Conservation (phyloP, 495 filamentous ascomycete genomes). For the Podospora anserina region DNA sequence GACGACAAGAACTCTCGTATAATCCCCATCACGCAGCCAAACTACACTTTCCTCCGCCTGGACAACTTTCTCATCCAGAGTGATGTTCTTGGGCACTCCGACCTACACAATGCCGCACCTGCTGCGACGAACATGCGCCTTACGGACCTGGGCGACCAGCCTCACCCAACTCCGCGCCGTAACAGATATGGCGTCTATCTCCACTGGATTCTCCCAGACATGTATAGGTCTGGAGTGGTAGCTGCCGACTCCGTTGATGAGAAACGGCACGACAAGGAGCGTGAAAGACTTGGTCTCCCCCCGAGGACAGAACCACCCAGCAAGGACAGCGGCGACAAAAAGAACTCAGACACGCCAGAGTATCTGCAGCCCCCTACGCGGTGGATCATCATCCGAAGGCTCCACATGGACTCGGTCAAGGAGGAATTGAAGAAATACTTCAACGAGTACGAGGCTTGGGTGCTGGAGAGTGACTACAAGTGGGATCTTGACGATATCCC, state of each 20-base stretch:
- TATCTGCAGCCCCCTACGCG: slow-evolving; percentile 38
- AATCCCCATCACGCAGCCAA: no score
- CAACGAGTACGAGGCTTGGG: slow-evolving; percentile 33
- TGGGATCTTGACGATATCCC: slow-evolving; percentile 30
- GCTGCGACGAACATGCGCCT: slow-evolving; percentile 41
- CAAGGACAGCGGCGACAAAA: neutral
- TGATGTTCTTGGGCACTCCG: slow-evolving; percentile 44
- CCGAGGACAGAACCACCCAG: no score
- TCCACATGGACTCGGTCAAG: slow-evolving; percentile 21
- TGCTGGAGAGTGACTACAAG: slow-evolving; percentile 48
- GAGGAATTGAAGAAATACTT: slow-evolving; percentile 16
- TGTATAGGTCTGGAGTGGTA: slow-evolving; percentile 38
- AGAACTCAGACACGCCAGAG: slow-evolving; percentile 16
- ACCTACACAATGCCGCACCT: slow-evolving; percentile 42
- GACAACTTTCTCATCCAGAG: slow-evolving; percentile 28
- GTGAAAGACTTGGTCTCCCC: no score
- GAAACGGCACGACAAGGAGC: no score
- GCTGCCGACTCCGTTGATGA: slow-evolving; percentile 7
- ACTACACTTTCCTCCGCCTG: no score
- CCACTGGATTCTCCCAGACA: slow-evolving; percentile 49
- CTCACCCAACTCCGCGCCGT: neutral
- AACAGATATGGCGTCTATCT: slow-evolving; percentile 52
- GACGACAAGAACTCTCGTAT: slow-evolving; percentile 46
- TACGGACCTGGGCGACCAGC: slow-evolving; percentile 38
- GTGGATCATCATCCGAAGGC: slow-evolving; percentile 45